These are phyloP conservation scores for Dorcoceras hygrometricum DNA, from an alignment of 257 asterid genomes.

Conservation along the genomic window DNA sequence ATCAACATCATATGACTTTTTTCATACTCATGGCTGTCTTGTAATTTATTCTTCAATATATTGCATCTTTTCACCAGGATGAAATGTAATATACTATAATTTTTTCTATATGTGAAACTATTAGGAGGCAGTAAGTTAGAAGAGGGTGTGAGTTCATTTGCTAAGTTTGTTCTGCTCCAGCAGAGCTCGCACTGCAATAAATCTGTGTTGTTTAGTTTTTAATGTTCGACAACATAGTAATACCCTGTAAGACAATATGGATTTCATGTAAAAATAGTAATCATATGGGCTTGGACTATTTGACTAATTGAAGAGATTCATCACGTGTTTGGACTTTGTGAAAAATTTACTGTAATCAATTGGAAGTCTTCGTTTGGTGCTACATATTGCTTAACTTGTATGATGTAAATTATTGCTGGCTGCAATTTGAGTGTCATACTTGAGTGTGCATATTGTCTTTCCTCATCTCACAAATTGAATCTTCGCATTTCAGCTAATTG, in stretches of 20 bases:
- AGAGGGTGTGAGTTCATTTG: slow-evolving; percentile 1
- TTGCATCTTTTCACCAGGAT: not conserved
- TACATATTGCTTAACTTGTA: slow-evolving; percentile 5
- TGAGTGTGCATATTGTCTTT: slow-evolving; percentile 11
- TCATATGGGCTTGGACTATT: too few relatives aligned
- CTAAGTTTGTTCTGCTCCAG: slow-evolving; percentile 5
- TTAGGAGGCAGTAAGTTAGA: not conserved
- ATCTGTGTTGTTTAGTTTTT: slow-evolving; percentile 9
- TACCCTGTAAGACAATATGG: slow-evolving; percentile 6
- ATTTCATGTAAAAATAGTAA: slow-evolving; percentile 2
- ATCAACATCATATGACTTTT: not conserved
- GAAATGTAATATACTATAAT: not conserved
- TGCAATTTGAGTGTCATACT: slow-evolving; percentile 11
- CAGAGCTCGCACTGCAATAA: slow-evolving; percentile 5
- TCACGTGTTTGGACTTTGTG: slow-evolving; percentile 13
- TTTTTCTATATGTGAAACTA: not conserved
- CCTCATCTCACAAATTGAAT: slow-evolving; percentile 15
- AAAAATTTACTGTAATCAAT: not conserved
- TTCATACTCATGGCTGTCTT: slow-evolving; percentile 3
- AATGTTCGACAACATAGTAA: not conserved
- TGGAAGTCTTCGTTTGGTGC: not conserved
- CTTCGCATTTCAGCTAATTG: slow-evolving; percentile 66
- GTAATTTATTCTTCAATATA: slow-evolving; percentile 6
- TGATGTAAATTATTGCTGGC: slow-evolving; percentile 17
- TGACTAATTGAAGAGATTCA: slow-evolving; percentile 11